These are phyloP conservation scores for Lecanicillium sp. DNA, from an alignment of 2,329 filamentous ascomycete species.

Conservation along the genomic window DNA sequence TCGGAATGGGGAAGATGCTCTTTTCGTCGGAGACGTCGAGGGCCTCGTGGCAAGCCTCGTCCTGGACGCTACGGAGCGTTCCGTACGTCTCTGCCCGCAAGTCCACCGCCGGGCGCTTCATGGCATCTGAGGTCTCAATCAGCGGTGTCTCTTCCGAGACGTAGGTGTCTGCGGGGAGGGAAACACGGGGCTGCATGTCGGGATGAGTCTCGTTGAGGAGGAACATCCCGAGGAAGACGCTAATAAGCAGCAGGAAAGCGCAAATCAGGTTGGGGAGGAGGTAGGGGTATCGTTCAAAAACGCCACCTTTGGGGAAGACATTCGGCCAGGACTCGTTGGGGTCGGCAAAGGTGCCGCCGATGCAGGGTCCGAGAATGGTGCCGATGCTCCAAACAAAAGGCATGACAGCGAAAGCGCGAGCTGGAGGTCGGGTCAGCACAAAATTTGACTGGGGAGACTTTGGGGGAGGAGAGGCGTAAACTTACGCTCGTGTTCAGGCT, in stretches of 20 bases:
- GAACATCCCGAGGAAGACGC: slow-evolving; percentile 72
- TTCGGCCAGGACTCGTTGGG: slow-evolving; percentile 68
- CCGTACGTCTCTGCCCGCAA: slow-evolving; percentile 74
- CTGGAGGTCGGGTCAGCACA: slow-evolving; percentile 32
- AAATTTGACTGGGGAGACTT: background rate
- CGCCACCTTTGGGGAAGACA: slow-evolving; percentile 55
- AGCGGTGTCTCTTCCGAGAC: slow-evolving; percentile 64
- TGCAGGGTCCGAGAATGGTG: slow-evolving; percentile 80
- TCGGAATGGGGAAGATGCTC: slow-evolving; percentile 24
- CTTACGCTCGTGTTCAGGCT: slow-evolving; percentile 79
- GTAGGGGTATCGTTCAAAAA: slow-evolving; percentile 78
- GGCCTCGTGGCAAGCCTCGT: slow-evolving; percentile 41
- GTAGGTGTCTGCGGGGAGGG: slow-evolving; percentile 40
- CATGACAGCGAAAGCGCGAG: slow-evolving; percentile 84
- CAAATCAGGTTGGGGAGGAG: slow-evolving; percentile 86
- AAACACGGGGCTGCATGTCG: slow-evolving; percentile 56
- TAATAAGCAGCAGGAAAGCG: slow-evolving; percentile 65
- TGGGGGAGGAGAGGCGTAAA: slow-evolving; percentile 14
- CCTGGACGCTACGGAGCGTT: slow-evolving; percentile 44
- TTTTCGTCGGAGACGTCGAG: slow-evolving; percentile 23
- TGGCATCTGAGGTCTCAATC: slow-evolving; percentile 66
- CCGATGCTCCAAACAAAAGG: slow-evolving; percentile 91
- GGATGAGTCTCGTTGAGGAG: slow-evolving; percentile 86
- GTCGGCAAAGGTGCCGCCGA: slow-evolving; percentile 80
- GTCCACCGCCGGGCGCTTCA: slow-evolving; percentile 65